Evolutionary conservation across 257 asterid genomes (phyloP), one percentile per base, ranked within the genome.

Genomic region (Craterostigma plantagineum): DNA sequence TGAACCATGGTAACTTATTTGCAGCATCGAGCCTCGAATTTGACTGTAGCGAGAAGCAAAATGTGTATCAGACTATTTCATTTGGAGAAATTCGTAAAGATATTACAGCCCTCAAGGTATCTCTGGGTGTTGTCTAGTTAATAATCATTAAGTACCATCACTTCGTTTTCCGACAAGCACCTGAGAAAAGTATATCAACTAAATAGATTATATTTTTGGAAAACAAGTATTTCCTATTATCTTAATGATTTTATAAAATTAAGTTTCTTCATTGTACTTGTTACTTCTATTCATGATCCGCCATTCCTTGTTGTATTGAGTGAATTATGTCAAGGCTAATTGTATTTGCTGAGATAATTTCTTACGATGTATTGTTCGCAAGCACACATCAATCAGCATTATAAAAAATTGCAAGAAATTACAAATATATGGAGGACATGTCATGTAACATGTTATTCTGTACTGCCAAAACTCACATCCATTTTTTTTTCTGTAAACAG

Each of bases 11-110:
- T 46, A 55, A 47, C 61, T 18, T 57, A 55, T 42, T n/a, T 70
- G 65, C 75, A 87, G 98, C 95, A 18, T 76, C 82, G 52, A 51
- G 46, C 56, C 80, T 87, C 59, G 61, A 64, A 48, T 87, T 82
- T 65, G 93, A 76, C 51, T 66, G 66, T 41, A 38, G 38, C 7
- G 81, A 76, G 71, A 76, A 72, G 65, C 84, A 76, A 62, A 58
- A 64, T 68, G 75, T 52, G 69, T 83, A 71, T 55, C 68, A 60
- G 63, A 63, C 64, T 51, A 49, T 87, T 64, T 83, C 81, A 37
- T 87, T 87, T 56, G 64, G 42, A 48, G 92, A 82, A 63, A 70
- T 87, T 43, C 64, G 61, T 46, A 42, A 51, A 55, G 92, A 83
- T 51, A 54, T 82, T 45, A 57, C 46, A 27, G 70, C 60, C 50